phyloP scores from a whole-genome alignment of 495 filamentous ascomycete species.

The Podospora pseudocomata region DNA sequence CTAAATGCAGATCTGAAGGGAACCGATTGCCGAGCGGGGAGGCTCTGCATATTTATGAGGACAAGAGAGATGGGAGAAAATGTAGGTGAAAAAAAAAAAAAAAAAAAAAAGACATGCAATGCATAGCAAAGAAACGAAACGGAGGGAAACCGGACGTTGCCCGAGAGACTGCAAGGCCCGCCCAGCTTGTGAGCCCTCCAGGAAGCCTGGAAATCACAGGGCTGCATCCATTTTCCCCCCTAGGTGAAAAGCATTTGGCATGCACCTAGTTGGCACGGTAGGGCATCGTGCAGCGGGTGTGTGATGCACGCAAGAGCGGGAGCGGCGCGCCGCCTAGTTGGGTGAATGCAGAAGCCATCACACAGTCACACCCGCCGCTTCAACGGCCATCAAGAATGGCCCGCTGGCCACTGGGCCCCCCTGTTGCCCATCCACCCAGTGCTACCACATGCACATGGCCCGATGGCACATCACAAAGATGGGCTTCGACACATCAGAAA shows the following conservation, averaged over 20 bases:
- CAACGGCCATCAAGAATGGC: slow-evolving; percentile 1
- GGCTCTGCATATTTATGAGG: background rate
- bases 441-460: background rate
- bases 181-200: slow-evolving; percentile 27
- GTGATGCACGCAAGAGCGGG: slow-evolving; percentile 26
- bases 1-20: background rate
- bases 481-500: background rate
- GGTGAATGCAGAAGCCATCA: slow-evolving; percentile 14
- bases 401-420: background rate
- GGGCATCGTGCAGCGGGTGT: slow-evolving; percentile 7
- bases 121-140: background rate
- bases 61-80: background rate
- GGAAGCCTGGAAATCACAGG: slow-evolving; percentile 26
- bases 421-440: background rate
- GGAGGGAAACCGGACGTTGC: slow-evolving; percentile 6
- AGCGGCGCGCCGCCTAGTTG: slow-evolving; percentile 17
- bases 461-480: background rate
- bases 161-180: background rate
- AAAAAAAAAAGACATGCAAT: background rate
- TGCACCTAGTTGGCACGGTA: background rate
- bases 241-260: background rate
- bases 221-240: slow-evolving; percentile 15
- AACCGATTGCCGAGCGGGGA: background rate
- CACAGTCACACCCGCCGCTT: slow-evolving; percentile 3
- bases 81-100: background rate